phyloP scores from a whole-genome alignment of 805 yeast genomes.

The Candida awuae region DNA sequence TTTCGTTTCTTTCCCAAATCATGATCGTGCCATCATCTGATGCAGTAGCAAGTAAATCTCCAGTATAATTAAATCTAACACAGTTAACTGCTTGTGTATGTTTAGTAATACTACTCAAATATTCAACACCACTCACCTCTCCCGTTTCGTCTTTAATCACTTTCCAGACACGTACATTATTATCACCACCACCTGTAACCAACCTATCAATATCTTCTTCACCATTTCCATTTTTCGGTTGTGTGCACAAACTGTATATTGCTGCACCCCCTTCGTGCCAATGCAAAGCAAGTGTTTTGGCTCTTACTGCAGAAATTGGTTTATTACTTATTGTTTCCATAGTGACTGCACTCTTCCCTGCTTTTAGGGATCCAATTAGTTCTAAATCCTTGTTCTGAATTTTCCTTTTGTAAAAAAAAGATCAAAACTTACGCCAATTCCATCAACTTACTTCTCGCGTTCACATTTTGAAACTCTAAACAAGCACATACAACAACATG shows the following conservation, averaged over 20 bases:
- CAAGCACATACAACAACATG: no score
- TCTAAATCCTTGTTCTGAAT: no score
- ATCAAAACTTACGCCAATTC: no score
- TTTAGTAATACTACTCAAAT: slow-evolving; percentile 70
- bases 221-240: slow-evolving; percentile 30
- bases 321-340: not conserved
- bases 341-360: not conserved
- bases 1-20: slow-evolving; percentile 62
- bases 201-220: slow-evolving; percentile 35
- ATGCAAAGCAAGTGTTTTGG: slow-evolving; percentile 48
- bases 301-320: slow-evolving; percentile 22
- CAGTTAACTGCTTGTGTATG: slow-evolving; percentile 95
- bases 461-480: no score
- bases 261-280: slow-evolving; percentile 76
- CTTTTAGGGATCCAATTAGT: no score
- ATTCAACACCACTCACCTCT: slow-evolving; percentile 45
- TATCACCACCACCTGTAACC: slow-evolving; percentile 93
- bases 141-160: slow-evolving; percentile 18
- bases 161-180: slow-evolving; percentile 56
- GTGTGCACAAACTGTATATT: slow-evolving; percentile 60
- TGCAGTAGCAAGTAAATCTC: slow-evolving; percentile 73
- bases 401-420: no score
- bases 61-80: slow-evolving; percentile 69
- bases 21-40: slow-evolving; percentile 92
- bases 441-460: no score